Evolutionary conservation across 441 rosid genomes (phyloP), one percentile per base, ranked within the genome.

Genomic region (Flueggea neowawraea): DNA sequence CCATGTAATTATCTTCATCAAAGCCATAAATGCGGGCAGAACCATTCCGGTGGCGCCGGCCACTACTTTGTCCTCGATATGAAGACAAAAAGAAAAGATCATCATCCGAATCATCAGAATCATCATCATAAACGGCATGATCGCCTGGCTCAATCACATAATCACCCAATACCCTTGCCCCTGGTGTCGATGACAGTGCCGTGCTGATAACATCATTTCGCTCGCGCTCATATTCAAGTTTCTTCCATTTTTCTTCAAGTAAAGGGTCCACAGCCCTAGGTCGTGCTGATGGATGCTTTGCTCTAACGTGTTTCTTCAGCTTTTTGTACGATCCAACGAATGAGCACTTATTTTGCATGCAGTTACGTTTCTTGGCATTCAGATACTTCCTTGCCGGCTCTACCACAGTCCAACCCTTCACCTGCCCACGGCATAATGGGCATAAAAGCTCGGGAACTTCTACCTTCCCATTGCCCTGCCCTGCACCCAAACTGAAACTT

Each of bases 321-420:
- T 86, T 91, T 71, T 83, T 87, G 77, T 80, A 94, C 7, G 80
- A 75, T 58, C 99, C 99, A 55, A 72, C 61, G 58, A 83, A 91
- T 16, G 84, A 54, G 69, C 99, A 94, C 47, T 76, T 73, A 49
- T 91, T 96, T 81, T 86, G 96, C 97, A 91, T 84, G 73, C 99
- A 94, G 64, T 69, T 77, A 73, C 99, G 83, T 76, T 70, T 77
- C 72, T 87, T 84, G 10, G 81, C 70, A 75, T 91, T 94, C 61
- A 94, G 61, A 72, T 58, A 82, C 31, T 87, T 82, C 22, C 97
- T 78, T 1, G 97, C 97, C 36, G 88, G 82, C 74, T 94, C 88
- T 28, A 91, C 96, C 52, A 91, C 95, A 0, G 96, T 94, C 97
- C 96, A 94, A 16, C 99, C 99, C 79, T 91, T 89, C 69, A 94